These are phyloP conservation scores for Fusarium euwallaceae DNA, from an alignment of 2,329 filamentous ascomycete genomes.

Conservation along the genomic window DNA sequence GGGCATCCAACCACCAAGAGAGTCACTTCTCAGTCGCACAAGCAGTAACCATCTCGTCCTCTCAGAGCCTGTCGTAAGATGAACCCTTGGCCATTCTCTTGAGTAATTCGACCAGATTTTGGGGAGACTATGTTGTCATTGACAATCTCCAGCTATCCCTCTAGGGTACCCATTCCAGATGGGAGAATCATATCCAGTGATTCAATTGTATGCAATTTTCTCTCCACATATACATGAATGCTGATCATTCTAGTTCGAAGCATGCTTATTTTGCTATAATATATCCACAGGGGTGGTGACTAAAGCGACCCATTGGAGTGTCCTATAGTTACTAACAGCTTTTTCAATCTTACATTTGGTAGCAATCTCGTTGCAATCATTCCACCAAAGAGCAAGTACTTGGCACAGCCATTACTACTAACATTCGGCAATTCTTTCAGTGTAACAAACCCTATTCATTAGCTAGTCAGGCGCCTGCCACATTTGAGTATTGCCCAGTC, in stretches of 20 bases:
- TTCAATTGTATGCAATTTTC: not conserved
- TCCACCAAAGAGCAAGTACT: not conserved
- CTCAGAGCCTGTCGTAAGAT: too few relatives aligned
- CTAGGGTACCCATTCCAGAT: not conserved
- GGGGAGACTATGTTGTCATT: not conserved
- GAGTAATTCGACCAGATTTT: not conserved
- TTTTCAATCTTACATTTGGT: not conserved
- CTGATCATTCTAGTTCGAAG: not conserved
- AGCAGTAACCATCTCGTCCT: not conserved
- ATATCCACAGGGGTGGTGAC: not conserved
- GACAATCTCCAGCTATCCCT: not conserved
- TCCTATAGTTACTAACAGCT: not conserved
- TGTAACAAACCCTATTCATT: not conserved
- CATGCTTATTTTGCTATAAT: not conserved
- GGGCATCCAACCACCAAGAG: not conserved
- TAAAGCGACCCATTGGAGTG: not conserved
- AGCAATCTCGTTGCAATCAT: not conserved
- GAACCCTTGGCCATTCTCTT: not conserved
- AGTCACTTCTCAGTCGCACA: not conserved
- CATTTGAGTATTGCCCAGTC: not conserved
- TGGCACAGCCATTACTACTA: too few relatives aligned
- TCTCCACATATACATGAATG: not conserved
- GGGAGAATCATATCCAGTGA: not conserved
- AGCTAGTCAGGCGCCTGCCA: not conserved
- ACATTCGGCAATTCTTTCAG: not conserved